Evolutionary conservation across 345 rosid species (phyloP), one percentile per base, ranked within the genome.

Genomic region (Eucalyptus erythrocorys): DNA sequence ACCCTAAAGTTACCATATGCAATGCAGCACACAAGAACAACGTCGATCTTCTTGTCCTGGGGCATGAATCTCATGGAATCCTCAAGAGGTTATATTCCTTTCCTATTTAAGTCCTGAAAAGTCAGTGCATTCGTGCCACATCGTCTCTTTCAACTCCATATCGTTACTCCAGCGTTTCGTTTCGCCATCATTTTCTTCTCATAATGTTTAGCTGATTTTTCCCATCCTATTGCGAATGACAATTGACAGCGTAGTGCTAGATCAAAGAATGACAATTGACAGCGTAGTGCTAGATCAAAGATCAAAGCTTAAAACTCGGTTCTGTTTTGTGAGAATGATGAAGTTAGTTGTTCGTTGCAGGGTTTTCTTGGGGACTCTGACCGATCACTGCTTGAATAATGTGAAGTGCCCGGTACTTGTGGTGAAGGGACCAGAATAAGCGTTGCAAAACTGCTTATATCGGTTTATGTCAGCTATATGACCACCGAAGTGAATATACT

Each of bases 1-100:
- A 94, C 43, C 92, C 93, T n/a, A 87, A 88, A 49, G 89, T 87
- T 61, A 24, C 71, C 50, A 90, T 94, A 68, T 86, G 89, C 87
- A 92, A 87, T 81, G 93, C 92, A 45, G 90, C 92, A 55, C 47
- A 91, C 87, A 89, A 87, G 3, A 80, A 89, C 87, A 43, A 91
- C 17, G 87, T 92, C 24, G 66, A 90, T 87, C 87, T 93, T 26
- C 57, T 94, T 34, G 91, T 92, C 32, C 76, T 91, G 42, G 92
- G 90, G 22, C 71, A 90, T 48, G 90, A 91, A 26, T 88, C 55
- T 57, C 13, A 40, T 47, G 90, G 88, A 89, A 86, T 21, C 59
- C 89, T 93, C 15, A 88, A 89, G 90, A 91, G 90, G 95, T 93
- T 40, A 59, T 34, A 79, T 80, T 32, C 48, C 10, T 49, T 47